Percentiles rank a stretch among this genome's conserved stretches.
These are phyloP conservation scores for Rhizopus sp. DNA, from an alignment of 371 early-diverging fungal genomes.

Conservation along the genomic window DNA sequence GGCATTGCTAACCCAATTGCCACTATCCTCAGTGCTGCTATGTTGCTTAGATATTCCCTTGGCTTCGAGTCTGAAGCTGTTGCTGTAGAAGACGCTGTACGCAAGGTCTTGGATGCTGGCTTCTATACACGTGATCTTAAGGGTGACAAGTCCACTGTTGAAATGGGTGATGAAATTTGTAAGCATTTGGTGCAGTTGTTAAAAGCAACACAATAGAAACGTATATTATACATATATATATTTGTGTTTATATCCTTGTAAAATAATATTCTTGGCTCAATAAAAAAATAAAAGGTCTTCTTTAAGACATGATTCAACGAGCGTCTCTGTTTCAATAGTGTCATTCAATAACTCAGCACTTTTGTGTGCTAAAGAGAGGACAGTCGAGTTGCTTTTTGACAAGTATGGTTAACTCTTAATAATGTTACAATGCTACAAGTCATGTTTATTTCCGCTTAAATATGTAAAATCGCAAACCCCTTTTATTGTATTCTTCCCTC, in stretches of 20 bases:
- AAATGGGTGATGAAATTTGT: slow-evolving; percentile 90
- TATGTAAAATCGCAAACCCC: slow-evolving; percentile 28
- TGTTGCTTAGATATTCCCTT: slow-evolving; percentile 94
- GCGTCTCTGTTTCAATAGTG: no score
- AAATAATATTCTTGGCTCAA: not conserved
- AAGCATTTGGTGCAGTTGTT: slow-evolving; percentile 68
- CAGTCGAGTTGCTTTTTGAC: no score
- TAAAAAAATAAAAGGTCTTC: no score
- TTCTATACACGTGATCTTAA: slow-evolving; percentile 90
- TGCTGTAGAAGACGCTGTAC: slow-evolving; percentile 90
- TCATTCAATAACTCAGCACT: no score
- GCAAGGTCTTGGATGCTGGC: slow-evolving; percentile 85
- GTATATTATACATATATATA: no score
- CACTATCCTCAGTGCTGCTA: slow-evolving; percentile 93
- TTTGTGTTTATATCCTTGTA: not conserved
- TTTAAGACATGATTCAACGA: no score
- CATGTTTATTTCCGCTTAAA: slow-evolving; percentile 31
- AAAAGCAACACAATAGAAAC: slow-evolving; percentile 19
- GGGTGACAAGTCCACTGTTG: slow-evolving; percentile 78
- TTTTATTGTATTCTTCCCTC: slow-evolving; percentile 18
- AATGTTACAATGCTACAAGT: slow-evolving; percentile 4
- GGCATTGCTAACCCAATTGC: slow-evolving; percentile 96
- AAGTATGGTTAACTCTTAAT: no score
- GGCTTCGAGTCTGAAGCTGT: slow-evolving; percentile 85
- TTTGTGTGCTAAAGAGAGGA: no score